A percentile compares a stretch with the other conserved stretches of the same genome.
Conservation (phyloP, 139 green algal genomes). For the Coelastrella sp. region DNA sequence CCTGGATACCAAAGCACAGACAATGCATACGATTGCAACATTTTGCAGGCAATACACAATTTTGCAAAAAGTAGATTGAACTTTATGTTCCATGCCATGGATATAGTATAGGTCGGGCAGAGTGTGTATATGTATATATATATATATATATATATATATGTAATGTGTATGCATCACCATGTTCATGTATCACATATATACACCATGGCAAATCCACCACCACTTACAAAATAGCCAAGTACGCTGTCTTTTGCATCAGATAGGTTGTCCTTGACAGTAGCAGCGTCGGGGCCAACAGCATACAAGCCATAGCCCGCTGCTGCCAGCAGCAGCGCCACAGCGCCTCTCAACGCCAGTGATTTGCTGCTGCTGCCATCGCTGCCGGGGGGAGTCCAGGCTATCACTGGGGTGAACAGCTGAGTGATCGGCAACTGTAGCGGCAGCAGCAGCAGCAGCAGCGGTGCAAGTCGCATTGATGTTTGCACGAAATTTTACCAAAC, state of each 20-base stretch:
- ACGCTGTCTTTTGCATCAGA: slow-evolving; percentile 61
- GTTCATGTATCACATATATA: background rate
- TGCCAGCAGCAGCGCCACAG: slow-evolving; percentile 34
- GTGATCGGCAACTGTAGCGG: slow-evolving; percentile 56
- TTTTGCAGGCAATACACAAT: too few species aligned
- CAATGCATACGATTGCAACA: too few species aligned
- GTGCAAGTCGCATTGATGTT: background rate
- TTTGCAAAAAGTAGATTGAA: too few species aligned
- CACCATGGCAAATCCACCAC: background rate
- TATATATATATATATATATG: background rate
- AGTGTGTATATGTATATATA: background rate
- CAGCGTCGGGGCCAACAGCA: slow-evolving; percentile 53
- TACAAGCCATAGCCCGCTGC: slow-evolving; percentile 53
- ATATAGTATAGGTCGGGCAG: too few species aligned
- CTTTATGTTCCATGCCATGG: too few species aligned
- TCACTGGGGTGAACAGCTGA: slow-evolving; percentile 63
- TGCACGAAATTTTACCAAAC: too few species aligned
- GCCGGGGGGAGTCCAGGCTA: slow-evolving; percentile 48
- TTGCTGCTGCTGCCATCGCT: slow-evolving; percentile 41
- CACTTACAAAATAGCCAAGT: slow-evolving; percentile 67
- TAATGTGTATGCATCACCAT: background rate
- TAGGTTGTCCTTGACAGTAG: slow-evolving; percentile 50
- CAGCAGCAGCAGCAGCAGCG: background rate
- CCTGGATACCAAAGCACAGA: background rate
- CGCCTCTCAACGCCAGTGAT: slow-evolving; percentile 5